phyloP scores from a whole-genome alignment of 179 eudicot species.

The Silene vulgaris region DNA sequence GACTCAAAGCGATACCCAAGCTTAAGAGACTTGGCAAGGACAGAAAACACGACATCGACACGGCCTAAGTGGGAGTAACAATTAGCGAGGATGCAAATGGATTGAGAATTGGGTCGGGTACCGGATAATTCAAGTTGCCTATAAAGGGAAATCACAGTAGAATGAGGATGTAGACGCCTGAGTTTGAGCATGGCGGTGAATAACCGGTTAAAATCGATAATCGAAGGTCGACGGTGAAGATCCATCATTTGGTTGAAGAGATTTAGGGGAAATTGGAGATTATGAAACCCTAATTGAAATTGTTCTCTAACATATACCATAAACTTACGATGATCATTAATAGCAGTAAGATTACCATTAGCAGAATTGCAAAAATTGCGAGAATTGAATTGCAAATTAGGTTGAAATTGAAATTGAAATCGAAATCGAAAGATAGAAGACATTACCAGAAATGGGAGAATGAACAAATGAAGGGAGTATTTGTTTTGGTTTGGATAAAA shows the following conservation, averaged over 20 bases:
- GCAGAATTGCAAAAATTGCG: no score
- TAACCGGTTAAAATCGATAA: neutral
- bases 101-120: neutral
- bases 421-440: no score
- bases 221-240: neutral
- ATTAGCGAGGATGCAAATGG: neutral
- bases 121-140: neutral
- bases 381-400: no score
- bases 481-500: no score
- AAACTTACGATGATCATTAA: neutral
- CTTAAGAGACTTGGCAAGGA: slow-evolving; percentile 16
- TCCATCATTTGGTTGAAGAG: neutral
- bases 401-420: no score
- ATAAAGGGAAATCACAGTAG: neutral
- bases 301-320: neutral
- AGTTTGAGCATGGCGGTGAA: neutral
- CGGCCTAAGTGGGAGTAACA: neutral
- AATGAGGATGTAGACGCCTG: neutral
- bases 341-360: no score
- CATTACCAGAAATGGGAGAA: no score
- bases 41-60: slow-evolving; percentile 14
- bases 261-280: neutral
- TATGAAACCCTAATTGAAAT: neutral
- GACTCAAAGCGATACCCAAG: slow-evolving; percentile 15
- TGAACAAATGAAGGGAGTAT: no score